A percentile compares a stretch with the other conserved stretches of the same genome.
phyloP scores from a whole-genome alignment of 73 alveolate genomes.

The Paraurostyla sp. region DNA sequence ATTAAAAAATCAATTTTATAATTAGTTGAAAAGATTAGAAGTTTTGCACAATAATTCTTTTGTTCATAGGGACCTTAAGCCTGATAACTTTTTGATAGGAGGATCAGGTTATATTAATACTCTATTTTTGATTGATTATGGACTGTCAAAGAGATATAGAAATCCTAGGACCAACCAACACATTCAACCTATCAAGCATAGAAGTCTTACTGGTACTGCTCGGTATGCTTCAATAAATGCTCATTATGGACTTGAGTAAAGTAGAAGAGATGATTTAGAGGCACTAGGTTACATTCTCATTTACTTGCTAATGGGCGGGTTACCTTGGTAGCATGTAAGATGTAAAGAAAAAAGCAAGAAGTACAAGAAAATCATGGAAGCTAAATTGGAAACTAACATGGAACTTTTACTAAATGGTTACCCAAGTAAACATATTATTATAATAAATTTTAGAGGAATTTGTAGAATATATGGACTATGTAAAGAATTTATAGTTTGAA shows the following conservation, averaged over 20 bases:
- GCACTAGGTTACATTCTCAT: conserved; percentile 80
- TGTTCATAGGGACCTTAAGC: conserved; percentile 80
- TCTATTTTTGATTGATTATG: conserved; percentile 92
- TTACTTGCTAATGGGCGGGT: conserved; percentile 78
- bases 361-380: conserved; percentile 71
- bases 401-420: conserved; percentile 67
- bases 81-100: conserved; percentile 75
- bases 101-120: neutral
- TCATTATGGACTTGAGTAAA: conserved; percentile 78
- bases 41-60: conserved; percentile 64
- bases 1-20: neutral
- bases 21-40: conserved; percentile 68
- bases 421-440: conserved; percentile 74
- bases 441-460: conserved; percentile 72
- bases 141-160: conserved; percentile 92
- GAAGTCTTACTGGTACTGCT: conserved; percentile 81
- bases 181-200: conserved; percentile 57
- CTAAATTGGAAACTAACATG: conserved; percentile 55
- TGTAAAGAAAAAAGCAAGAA: conserved; percentile 72
- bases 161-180: conserved; percentile 88
- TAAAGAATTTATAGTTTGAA: conserved; percentile 88
- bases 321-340: conserved; percentile 84
- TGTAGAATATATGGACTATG: conserved; percentile 79
- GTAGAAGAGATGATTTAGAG: conserved; percentile 89
- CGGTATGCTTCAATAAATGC: conserved; percentile 83